Evolutionary conservation across 495 filamentous ascomycete genomes (phyloP).

Genomic region (Trypethelium eluteriae): DNA sequence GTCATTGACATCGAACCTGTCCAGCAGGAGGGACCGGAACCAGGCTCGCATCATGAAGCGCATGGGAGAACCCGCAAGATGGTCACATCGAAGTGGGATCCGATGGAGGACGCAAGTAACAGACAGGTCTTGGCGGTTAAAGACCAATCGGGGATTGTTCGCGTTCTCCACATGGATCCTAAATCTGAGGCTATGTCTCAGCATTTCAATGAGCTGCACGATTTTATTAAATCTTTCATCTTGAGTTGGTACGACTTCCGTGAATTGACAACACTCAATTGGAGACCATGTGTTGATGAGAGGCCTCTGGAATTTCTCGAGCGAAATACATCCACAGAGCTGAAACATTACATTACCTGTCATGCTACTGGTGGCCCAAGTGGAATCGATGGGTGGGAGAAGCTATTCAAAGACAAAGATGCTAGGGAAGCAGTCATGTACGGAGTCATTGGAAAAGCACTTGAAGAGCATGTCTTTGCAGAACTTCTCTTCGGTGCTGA

Average conservation of each 20-base stretch:
- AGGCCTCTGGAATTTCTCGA: not conserved
- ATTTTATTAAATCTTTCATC: not conserved
- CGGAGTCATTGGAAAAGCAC: conserved; percentile 15
- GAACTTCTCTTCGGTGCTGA: conserved; percentile 17
- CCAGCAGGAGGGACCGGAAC: not conserved
- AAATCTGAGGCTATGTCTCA: not conserved
- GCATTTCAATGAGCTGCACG: not conserved
- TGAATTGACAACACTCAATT: not conserved
- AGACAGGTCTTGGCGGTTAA: not conserved
- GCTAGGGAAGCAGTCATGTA: conserved; percentile 16
- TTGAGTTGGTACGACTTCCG: not conserved
- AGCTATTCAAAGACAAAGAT: conserved; percentile 4
- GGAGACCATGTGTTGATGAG: not conserved
- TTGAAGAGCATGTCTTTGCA: conserved; percentile 21
- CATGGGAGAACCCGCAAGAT: not conserved
- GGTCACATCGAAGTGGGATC: conserved; percentile 1
- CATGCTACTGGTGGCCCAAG: conserved; percentile 16
- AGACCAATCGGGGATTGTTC: not conserved
- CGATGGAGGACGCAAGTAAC: not conserved
- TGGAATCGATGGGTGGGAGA: conserved; percentile 13
- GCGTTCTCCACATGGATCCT: not conserved
- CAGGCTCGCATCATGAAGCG: not conserved
- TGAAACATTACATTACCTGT: conserved; percentile 13
- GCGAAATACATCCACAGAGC: not conserved
- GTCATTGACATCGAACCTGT: not conserved